phyloP scores from a whole-genome alignment of 176 grass and related monocot genomes.

The Pharus latifolius region DNA sequence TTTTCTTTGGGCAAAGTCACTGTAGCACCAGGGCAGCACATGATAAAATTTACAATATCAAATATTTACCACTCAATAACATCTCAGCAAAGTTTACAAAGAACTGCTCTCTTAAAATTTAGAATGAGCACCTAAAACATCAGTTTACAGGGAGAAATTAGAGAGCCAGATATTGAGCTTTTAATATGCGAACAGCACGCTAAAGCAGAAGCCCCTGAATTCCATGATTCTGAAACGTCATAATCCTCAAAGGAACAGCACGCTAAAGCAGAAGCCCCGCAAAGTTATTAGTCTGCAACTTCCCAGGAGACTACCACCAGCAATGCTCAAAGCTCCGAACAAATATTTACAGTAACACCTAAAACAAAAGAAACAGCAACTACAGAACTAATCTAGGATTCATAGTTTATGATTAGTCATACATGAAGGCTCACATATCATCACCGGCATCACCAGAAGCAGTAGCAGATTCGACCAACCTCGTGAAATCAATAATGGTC shows the following conservation, averaged over 20 bases:
- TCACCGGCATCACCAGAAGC: constrained; percentile 15
- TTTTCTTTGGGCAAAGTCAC: background rate
- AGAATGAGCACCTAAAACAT: too few relatives aligned
- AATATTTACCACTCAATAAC: background rate
- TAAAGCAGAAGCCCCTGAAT: too few relatives aligned
- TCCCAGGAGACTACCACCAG: background rate
- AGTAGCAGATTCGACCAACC: constrained; percentile 39
- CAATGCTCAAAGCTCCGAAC: background rate
- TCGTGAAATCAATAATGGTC: constrained; percentile 55
- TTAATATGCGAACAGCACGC: too few relatives aligned
- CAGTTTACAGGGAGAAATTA: too few relatives aligned
- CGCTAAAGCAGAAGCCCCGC: background rate
- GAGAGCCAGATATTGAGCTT: too few relatives aligned
- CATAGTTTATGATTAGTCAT: background rate
- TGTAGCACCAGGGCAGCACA: background rate
- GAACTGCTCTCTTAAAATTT: too few relatives aligned
- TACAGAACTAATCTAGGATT: constrained; percentile 7
- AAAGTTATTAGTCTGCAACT: background rate
- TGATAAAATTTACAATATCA: background rate
- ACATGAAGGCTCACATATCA: background rate
- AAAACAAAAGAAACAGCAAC: constrained; percentile 5
- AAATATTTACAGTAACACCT: constrained; percentile 38
- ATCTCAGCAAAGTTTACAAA: background rate
- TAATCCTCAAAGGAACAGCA: background rate
- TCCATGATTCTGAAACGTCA: background rate